Percentiles rank a stretch among this genome's conserved stretches.
Conservation (phyloP, 169 alveolate genomes). For the Babesia divergens region DNA sequence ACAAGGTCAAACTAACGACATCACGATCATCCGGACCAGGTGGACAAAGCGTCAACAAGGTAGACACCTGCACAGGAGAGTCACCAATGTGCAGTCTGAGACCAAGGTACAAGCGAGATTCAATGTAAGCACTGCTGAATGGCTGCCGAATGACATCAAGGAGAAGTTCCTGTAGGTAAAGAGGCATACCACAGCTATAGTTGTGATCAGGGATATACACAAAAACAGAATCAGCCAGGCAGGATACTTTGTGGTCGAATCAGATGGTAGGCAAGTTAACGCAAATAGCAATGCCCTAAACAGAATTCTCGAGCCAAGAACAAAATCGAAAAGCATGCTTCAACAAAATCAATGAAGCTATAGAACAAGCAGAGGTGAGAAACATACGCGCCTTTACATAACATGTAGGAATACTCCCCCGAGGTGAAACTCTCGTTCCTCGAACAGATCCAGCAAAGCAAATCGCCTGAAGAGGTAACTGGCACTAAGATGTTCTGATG, state of each 20-base stretch:
- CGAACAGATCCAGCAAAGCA: slow-evolving; percentile 51
- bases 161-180: slow-evolving; percentile 65
- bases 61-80: background rate
- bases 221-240: slow-evolving; percentile 46
- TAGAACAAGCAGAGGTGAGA: slow-evolving; percentile 44
- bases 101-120: slow-evolving; percentile 76
- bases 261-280: slow-evolving; percentile 38
- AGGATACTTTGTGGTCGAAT: slow-evolving; percentile 56
- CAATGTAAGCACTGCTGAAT: slow-evolving; percentile 65
- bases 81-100: slow-evolving; percentile 61
- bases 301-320: slow-evolving; percentile 53
- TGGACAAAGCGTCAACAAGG: slow-evolving; percentile 80
- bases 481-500: background rate
- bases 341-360: slow-evolving; percentile 26
- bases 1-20: slow-evolving; percentile 28
- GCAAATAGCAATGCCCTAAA: background rate
- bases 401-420: slow-evolving; percentile 27
- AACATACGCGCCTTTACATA: background rate
- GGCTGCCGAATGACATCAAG: slow-evolving; percentile 66
- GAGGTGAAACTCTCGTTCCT: slow-evolving; percentile 31
- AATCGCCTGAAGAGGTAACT: slow-evolving; percentile 37
- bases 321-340: slow-evolving; percentile 61
- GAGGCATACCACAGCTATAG: background rate
- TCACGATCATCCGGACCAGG: slow-evolving; percentile 79
- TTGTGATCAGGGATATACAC: slow-evolving; percentile 16